Conservation (phyloP, 2,329 filamentous ascomycete genomes). For the Cercospora zeina region DNA sequence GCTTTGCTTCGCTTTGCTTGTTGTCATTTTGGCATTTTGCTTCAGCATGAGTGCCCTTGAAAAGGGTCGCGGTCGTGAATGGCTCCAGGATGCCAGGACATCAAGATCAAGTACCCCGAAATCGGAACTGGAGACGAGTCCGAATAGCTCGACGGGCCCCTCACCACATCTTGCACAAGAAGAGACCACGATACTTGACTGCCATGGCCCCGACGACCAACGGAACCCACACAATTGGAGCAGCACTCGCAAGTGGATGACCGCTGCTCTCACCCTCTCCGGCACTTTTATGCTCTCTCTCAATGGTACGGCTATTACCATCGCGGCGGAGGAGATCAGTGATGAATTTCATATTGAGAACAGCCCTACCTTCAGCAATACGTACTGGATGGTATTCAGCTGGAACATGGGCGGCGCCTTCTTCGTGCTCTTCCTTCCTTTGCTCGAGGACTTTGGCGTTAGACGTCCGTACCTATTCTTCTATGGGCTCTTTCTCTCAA, state of each 20-base stretch:
- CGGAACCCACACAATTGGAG: constrained; percentile 43
- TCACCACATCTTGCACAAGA: constrained; percentile 23
- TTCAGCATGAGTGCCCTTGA: constrained; percentile 16
- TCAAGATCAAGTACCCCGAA: not conserved
- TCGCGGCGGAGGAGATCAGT: constrained; percentile 40
- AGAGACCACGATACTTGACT: constrained; percentile 45
- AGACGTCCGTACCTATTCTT: constrained; percentile 35
- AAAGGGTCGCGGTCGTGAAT: constrained; percentile 3
- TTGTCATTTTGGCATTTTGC: not conserved
- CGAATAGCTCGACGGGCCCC: not conserved
- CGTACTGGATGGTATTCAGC: constrained; percentile 43
- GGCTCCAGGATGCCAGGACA: constrained; percentile 11
- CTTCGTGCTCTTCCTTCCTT: constrained; percentile 42
- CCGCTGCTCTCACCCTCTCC: constrained; percentile 38
- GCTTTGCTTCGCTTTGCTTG: constrained; percentile 12
- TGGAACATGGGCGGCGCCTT: constrained; percentile 44
- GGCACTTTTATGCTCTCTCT: constrained; percentile 40
- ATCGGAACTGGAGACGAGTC: not conserved
- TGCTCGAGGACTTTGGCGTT: constrained; percentile 45
- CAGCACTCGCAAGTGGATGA: constrained; percentile 38
- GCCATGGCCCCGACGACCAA: constrained; percentile 52
- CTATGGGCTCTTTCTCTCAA: constrained; percentile 42
- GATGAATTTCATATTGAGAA: constrained; percentile 40
- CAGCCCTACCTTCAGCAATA: constrained; percentile 41
- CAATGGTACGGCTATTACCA: constrained; percentile 44